Base-by-base conservation (phyloP, 2,329 filamentous ascomycete genomes). In the Cladobotryum protrusum region DNA sequence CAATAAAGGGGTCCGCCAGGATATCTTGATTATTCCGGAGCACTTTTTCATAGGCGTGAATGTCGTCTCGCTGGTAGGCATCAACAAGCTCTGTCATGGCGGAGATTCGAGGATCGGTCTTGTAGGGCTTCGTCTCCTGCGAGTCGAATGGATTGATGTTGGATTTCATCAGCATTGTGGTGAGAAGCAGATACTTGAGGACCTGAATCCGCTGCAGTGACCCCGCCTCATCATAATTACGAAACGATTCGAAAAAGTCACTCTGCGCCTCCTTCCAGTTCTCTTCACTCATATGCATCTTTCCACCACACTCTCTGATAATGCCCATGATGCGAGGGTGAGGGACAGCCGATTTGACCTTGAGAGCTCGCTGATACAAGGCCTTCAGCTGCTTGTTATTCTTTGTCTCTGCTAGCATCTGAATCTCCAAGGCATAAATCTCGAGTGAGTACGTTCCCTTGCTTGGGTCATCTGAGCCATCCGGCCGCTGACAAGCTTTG, bases 221-320 rank as follows among this genome's bases (percentile, higher is more conserved):
- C 42, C 93, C 93, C 37, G 93, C 93, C 74, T 99, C 93, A 66
- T 99, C 93, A 72, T 97, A 99, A 72, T 96, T 97, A 50, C 91
- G 87, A 75, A 99, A 99, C 1, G 92, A 95, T 68, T 99, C 93
- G 68, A 96, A 96, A 70, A 99, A 99, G 73, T 97, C 93, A 60
- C 85, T 92, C 70, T 97, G 91, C 1, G 93, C 93, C 63, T 91
- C 89, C 67, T 93, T 89, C 93, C 93, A 99, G 67, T 97, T 97
- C 73, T 97, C 93, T 76, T 99, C 93, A 67, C 88, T 93, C 93
- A 99, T 97, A 73, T 97, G 91, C 93, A 99, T 99, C 76, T 99
- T 99, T 60, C 93, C 93, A 62, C 93, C 93, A 66, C 93, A 99
- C 72, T 99, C 93, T 48, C 92, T 86, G 64, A 99, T 99, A 67